phyloP scores from a whole-genome alignment of 2,329 filamentous ascomycete species.

The Xylariaceae sp. region DNA sequence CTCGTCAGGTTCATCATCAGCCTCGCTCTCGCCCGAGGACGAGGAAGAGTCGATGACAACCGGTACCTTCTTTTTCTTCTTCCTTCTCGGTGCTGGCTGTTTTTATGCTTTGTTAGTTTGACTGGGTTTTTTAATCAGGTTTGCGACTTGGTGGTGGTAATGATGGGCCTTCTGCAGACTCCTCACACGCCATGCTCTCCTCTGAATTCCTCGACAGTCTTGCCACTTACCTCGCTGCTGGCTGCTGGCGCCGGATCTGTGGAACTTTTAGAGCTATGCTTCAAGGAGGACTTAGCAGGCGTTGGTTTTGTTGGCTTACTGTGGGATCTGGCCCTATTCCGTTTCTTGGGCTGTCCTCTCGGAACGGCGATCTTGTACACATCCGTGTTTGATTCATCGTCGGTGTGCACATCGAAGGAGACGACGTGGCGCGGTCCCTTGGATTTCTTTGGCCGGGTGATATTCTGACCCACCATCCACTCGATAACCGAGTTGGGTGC shows the following conservation, averaged over 20 bases:
- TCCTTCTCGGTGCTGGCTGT: constrained; percentile 21
- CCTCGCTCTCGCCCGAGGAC: constrained; percentile 10
- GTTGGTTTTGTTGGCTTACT: neutral
- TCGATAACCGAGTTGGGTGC: constrained; percentile 37
- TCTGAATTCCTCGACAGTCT: constrained; percentile 17
- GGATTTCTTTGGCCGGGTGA: constrained; percentile 13
- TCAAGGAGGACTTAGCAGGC: constrained; percentile 32
- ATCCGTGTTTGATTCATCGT: constrained; percentile 48
- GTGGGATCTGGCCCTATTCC: constrained; percentile 19
- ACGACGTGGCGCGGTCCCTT: constrained; percentile 19
- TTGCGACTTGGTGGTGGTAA: no score
- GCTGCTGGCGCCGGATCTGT: constrained; percentile 16
- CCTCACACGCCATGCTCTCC: constrained; percentile 18
- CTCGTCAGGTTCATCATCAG: constrained; percentile 1
- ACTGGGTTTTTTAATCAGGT: no score
- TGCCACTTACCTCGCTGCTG: constrained; percentile 15
- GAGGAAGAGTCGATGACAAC: neutral
- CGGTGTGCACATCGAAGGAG: constrained; percentile 43
- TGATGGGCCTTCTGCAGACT: constrained; percentile 19
- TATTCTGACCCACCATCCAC: constrained; percentile 38
- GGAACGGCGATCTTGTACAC: constrained; percentile 46
- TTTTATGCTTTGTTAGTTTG: constrained; percentile 10
- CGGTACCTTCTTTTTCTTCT: neutral
- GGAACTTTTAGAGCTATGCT: constrained; percentile 10
- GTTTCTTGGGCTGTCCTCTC: constrained; percentile 29